Percentiles rank a stretch among this genome's conserved stretches.
phyloP scores from a whole-genome alignment of 148 eudicot genomes.

The Oxyria digyna region DNA sequence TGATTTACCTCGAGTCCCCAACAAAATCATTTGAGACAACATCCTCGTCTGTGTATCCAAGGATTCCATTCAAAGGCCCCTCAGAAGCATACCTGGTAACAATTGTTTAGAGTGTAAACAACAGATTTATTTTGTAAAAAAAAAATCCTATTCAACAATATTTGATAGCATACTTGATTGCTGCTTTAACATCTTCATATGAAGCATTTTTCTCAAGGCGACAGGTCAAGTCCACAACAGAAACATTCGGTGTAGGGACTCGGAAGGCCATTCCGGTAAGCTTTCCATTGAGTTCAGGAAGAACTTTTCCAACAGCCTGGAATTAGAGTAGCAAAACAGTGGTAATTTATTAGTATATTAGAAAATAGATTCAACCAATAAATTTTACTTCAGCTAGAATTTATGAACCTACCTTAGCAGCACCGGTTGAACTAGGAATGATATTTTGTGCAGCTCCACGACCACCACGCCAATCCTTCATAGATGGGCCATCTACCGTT shows the following conservation, averaged over 20 bases:
- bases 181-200: conserved; percentile 89
- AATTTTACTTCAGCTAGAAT: not conserved
- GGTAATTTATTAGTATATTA: not conserved
- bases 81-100: conserved; percentile 67
- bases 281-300: conserved; percentile 91
- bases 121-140: not conserved
- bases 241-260: conserved; percentile 89
- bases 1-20: conserved; percentile 77
- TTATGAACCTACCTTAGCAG: conserved; percentile 60
- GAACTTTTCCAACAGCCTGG: conserved; percentile 97
- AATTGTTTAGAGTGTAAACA: not conserved
- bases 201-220: conserved; percentile 87
- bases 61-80: conserved; percentile 84
- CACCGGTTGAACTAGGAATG: conserved; percentile 98
- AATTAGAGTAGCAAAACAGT: not conserved
- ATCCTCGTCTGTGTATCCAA: conserved; percentile 98
- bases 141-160: not conserved
- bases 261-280: conserved; percentile 99
- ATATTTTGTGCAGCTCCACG: conserved; percentile 92
- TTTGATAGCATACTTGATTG: conserved; percentile 54
- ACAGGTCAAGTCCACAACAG: conserved; percentile 95
- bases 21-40: conserved; percentile 95
- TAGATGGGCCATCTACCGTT: conserved; percentile 96
- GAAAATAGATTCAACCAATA: not conserved
- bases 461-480: conserved; percentile 98